Evolutionary conservation across 805 yeast genomes (phyloP).

Genomic region (Ogataea paradorogensis): DNA sequence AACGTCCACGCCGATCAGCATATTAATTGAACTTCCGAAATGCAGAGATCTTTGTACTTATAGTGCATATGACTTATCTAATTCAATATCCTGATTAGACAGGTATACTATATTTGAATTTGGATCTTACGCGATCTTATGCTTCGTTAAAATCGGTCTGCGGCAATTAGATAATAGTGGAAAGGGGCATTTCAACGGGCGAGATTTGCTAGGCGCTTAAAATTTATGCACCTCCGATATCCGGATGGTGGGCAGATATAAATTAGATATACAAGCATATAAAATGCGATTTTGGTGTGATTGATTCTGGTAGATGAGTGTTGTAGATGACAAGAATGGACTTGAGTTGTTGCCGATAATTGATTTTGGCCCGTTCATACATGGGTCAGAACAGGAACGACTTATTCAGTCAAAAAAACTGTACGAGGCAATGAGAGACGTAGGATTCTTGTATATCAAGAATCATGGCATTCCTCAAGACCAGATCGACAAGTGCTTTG

Average conservation of each 20-base stretch:
- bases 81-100: no score
- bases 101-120: no score
- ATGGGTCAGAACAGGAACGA: conserved; percentile 24
- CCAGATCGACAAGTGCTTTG: conserved; percentile 13
- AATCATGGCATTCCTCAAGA: conserved; percentile 20
- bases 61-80: no score
- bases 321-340: background rate
- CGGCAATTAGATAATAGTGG: no score
- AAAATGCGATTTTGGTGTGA: background rate
- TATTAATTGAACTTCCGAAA: background rate
- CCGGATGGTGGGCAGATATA: background rate
- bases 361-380: conserved; percentile 27
- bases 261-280: background rate
- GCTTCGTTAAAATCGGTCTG: no score
- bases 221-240: background rate
- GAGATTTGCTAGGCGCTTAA: no score
- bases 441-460: conserved; percentile 21
- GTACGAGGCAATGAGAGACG: conserved; percentile 23
- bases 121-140: no score
- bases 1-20: conserved; percentile 46
- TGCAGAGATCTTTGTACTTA: no score
- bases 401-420: conserved; percentile 22
- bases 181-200: no score
- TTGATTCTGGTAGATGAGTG: no score
- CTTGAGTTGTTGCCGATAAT: conserved; percentile 23